These are phyloP conservation scores for Backusella parvicylindrica DNA, from an alignment of 192 early-diverging fungal species.

Conservation along the genomic window DNA sequence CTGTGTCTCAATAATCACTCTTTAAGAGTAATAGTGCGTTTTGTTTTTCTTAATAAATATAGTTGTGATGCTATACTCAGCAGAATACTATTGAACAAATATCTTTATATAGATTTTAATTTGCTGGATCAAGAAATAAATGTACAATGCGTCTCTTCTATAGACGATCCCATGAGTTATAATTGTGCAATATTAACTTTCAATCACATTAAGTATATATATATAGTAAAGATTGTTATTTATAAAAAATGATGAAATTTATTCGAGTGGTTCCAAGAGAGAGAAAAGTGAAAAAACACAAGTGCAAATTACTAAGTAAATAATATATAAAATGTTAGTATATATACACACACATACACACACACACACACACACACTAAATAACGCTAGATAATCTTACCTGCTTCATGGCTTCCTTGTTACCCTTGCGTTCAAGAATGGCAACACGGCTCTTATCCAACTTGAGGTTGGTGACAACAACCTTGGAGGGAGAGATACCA, in stretches of 20 bases:
- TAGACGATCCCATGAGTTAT: no score
- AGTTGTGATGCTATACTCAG: no score
- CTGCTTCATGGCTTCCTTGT: constrained; percentile 33
- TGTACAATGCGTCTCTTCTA: no score
- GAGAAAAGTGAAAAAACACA: neutral
- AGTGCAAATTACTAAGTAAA: neutral
- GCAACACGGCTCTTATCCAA: constrained; percentile 94
- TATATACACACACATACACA: no score
- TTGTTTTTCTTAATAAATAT: no score
- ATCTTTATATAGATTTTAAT: no score
- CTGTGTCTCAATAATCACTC: neutral
- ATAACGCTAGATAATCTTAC: neutral
- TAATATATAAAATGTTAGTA: neutral
- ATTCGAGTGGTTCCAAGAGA: constrained; percentile 4
- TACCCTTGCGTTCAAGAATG: constrained; percentile 84
- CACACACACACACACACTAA: neutral
- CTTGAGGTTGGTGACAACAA: constrained; percentile 92
- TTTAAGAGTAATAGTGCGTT: no score
- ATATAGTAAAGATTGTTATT: neutral
- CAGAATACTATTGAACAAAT: no score
- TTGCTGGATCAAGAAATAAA: no score
- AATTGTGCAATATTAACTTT: neutral
- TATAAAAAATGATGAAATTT: constrained; percentile 3
- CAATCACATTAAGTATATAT: neutral
- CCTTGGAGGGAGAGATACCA: constrained; percentile 98